These are phyloP conservation scores for Petunia secreta DNA, from an alignment of 257 asterid genomes.

Conservation along the genomic window DNA sequence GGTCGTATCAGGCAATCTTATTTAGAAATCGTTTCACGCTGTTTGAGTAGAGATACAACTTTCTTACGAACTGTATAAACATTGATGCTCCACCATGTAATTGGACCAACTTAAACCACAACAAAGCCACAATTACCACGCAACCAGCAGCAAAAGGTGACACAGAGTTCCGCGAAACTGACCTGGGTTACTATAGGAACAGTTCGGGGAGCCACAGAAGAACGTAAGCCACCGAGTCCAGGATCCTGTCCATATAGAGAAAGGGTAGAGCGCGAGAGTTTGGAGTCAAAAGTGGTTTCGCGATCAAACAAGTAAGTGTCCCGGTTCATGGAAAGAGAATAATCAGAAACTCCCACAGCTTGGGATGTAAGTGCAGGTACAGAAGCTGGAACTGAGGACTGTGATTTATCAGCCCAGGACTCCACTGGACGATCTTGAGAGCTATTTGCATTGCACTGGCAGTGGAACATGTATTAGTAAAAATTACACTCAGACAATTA, in stretches of 20 bases:
- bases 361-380: conserved; percentile 25
- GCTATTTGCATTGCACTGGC: conserved; percentile 55
- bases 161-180: conserved; percentile 27
- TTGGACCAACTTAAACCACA: neutral
- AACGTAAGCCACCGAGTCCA: conserved; percentile 52
- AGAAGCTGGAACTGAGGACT: conserved; percentile 21
- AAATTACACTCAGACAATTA: neutral
- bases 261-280: conserved; percentile 41
- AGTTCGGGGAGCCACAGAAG: conserved; percentile 55
- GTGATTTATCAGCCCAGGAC: conserved; percentile 63
- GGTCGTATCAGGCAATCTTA: neutral
- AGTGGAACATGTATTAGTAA: conserved; percentile 29
- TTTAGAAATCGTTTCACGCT: neutral
- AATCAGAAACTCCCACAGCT: conserved; percentile 38
- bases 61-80: neutral
- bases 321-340: conserved; percentile 58
- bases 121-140: neutral
- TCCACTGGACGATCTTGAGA: conserved; percentile 67
- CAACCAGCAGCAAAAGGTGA: neutral
- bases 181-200: conserved; percentile 89
- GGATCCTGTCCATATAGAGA: conserved; percentile 65
- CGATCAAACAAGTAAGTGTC: conserved; percentile 57
- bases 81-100: neutral
- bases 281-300: conserved; percentile 60
- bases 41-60: neutral